A percentile compares a stretch with the other conserved stretches of the same genome.
phyloP scores from a whole-genome alignment of 2,329 filamentous ascomycete species.

The Fusarium fracticaudum region DNA sequence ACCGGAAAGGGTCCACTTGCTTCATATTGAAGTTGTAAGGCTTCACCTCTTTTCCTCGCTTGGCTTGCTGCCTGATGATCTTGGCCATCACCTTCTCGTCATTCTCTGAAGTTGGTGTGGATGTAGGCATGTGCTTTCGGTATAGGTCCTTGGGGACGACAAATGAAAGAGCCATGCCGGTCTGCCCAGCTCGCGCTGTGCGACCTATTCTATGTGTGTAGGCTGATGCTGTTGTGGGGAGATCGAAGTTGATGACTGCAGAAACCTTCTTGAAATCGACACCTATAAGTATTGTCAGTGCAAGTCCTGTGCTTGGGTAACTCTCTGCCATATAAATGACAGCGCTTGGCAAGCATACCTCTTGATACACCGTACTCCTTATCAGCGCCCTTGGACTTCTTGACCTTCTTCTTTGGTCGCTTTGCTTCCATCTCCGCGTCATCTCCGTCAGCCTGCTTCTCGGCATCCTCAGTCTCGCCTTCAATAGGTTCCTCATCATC shows the following conservation, averaged over 20 bases:
- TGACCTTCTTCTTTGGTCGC: slow-evolving; percentile 47
- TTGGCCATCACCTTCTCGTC: slow-evolving; percentile 87
- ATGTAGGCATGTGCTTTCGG: slow-evolving; percentile 90
- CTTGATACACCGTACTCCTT: slow-evolving; percentile 95
- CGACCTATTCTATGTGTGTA: slow-evolving; percentile 98
- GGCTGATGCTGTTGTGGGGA: slow-evolving; percentile 86
- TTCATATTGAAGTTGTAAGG: slow-evolving; percentile 96
- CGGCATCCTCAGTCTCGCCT: slow-evolving; percentile 45
- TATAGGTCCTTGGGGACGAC: slow-evolving; percentile 84
- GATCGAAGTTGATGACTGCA: slow-evolving; percentile 96
- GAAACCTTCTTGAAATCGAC: slow-evolving; percentile 98
- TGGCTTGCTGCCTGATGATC: slow-evolving; percentile 81
- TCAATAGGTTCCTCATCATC: slow-evolving; percentile 62
- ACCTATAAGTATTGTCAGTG: slow-evolving; percentile 38
- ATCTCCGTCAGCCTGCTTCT: slow-evolving; percentile 18
- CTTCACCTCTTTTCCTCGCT: slow-evolving; percentile 82
- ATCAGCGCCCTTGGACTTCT: slow-evolving; percentile 72
- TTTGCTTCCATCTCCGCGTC: slow-evolving; percentile 46
- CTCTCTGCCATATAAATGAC: background rate
- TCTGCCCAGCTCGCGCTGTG: slow-evolving; percentile 89
- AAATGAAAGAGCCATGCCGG: slow-evolving; percentile 96
- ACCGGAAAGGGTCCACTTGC: slow-evolving; percentile 92
- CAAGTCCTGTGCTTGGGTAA: background rate
- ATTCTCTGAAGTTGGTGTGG: slow-evolving; percentile 76
- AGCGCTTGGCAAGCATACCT: slow-evolving; percentile 56